phyloP scores from a whole-genome alignment of 371 early-diverging fungal species.

The Polyrhizophydium stewartii region DNA sequence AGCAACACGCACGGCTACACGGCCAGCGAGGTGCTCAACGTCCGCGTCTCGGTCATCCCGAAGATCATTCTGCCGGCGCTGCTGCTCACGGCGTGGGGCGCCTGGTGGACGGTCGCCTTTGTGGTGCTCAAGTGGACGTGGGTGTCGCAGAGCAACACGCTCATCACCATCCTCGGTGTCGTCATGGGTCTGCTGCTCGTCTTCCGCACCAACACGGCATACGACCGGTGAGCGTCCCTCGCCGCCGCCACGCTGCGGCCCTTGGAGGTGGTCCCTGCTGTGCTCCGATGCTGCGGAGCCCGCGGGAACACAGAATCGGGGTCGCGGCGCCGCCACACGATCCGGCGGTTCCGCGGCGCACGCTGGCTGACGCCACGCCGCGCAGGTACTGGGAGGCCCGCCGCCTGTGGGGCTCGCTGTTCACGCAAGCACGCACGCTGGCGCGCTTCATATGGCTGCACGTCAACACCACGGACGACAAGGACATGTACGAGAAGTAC shows the following conservation, averaged over 20 bases:
- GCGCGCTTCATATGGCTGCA: conserved; percentile 64
- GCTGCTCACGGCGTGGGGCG: conserved; percentile 20
- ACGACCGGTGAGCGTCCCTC: conserved; percentile 45
- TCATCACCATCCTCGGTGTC: conserved; percentile 27
- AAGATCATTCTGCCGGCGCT: conserved; percentile 9
- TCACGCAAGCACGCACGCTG: conserved; percentile 42
- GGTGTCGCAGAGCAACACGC: conserved; percentile 6
- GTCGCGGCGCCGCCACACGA: too few relatives aligned
- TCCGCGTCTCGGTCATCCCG: conserved; percentile 23
- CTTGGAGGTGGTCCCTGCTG: too few relatives aligned
- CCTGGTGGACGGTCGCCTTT: conserved; percentile 19
- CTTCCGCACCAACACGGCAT: conserved; percentile 68
- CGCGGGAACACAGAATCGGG: too few relatives aligned
- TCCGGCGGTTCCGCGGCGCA: too few relatives aligned
- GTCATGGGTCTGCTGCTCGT: conserved; percentile 62
- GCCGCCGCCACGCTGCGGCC: background rate
- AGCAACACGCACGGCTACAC: too few relatives aligned
- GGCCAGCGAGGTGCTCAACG: too few relatives aligned
- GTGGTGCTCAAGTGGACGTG: conserved; percentile 3
- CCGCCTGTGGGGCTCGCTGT: conserved; percentile 58
- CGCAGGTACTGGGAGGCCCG: conserved; percentile 67
- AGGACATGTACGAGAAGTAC: conserved; percentile 54
- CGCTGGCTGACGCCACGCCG: conserved; percentile 58
- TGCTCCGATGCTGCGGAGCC: too few relatives aligned
- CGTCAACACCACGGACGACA: conserved; percentile 23